phyloP scores from a whole-genome alignment of 1,139 yeast species.

The Taiozyma sp. region DNA sequence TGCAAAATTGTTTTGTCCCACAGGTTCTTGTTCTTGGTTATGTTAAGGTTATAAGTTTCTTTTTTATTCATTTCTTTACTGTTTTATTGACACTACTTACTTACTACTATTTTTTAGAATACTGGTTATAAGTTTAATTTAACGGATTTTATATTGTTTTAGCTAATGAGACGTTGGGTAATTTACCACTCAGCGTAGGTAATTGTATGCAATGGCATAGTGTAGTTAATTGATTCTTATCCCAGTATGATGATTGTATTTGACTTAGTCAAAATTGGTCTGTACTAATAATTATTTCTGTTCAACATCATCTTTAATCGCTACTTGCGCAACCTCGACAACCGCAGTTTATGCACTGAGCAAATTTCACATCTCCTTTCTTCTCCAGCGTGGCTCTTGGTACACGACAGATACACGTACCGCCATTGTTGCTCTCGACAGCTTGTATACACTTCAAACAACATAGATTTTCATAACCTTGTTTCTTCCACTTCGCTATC shows the following conservation, averaged over 20 bases:
- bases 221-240: too few species aligned
- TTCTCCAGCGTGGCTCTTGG: conserved; percentile 53
- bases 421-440: conserved; percentile 58
- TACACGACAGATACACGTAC: conserved; percentile 82
- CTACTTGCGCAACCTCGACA: conserved; percentile 85
- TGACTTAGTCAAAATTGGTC: neutral
- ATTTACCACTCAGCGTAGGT: too few species aligned
- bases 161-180: neutral
- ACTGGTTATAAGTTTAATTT: neutral
- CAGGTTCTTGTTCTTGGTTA: neutral
- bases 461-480: conserved; percentile 85
- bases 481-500: conserved; percentile 89
- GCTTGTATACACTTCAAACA: conserved; percentile 76
- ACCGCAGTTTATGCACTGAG: conserved; percentile 83
- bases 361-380: conserved; percentile 30
- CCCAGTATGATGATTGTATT: too few species aligned
- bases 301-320: conserved; percentile 41
- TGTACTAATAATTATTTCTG: neutral
- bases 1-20: neutral
- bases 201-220: too few species aligned
- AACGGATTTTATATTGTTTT: neutral
- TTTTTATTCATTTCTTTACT: neutral
- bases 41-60: neutral
- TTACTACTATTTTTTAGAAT: neutral
- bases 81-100: neutral